phyloP scores from a whole-genome alignment of 2,329 filamentous ascomycete species.

The Pyrenophora tritici-repentis region DNA sequence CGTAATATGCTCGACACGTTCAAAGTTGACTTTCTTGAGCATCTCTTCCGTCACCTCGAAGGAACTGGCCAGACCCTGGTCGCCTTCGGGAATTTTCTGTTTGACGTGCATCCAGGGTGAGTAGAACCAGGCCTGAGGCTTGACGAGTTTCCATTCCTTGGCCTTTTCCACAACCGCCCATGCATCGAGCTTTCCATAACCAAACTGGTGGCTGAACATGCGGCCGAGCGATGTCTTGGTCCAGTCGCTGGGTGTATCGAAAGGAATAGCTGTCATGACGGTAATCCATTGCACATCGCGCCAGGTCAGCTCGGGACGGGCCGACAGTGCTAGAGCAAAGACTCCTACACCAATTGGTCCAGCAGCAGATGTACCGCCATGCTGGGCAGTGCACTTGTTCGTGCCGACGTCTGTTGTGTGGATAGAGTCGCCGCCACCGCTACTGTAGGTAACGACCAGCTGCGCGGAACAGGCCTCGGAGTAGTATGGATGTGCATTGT shows the following conservation, averaged over 20 bases:
- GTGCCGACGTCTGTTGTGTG: slow-evolving; percentile 94
- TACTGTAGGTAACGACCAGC: slow-evolving; percentile 95
- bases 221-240: slow-evolving; percentile 79
- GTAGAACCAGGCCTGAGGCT: slow-evolving; percentile 93
- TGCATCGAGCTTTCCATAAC: slow-evolving; percentile 93
- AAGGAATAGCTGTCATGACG: slow-evolving; percentile 79
- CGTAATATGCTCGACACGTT: slow-evolving; percentile 89
- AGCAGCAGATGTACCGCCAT: slow-evolving; percentile 94
- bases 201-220: slow-evolving; percentile 91
- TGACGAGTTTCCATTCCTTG: slow-evolving; percentile 83
- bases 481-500: slow-evolving; percentile 90
- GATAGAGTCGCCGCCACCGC: slow-evolving; percentile 84
- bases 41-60: slow-evolving; percentile 83
- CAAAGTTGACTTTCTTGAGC: slow-evolving; percentile 81
- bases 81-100: slow-evolving; percentile 81
- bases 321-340: slow-evolving; percentile 83
- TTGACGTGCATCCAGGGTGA: slow-evolving; percentile 94
- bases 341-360: slow-evolving; percentile 92
- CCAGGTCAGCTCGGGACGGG: slow-evolving; percentile 87
- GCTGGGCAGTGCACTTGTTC: slow-evolving; percentile 76
- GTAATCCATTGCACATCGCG: slow-evolving; percentile 92
- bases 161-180: slow-evolving; percentile 83
- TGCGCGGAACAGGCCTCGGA: slow-evolving; percentile 96
- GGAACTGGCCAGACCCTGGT: slow-evolving; percentile 75
- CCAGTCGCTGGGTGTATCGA: slow-evolving; percentile 81